These are phyloP conservation scores for Cytospora piceae DNA, from an alignment of 2,329 filamentous ascomycete genomes.

Conservation along the genomic window DNA sequence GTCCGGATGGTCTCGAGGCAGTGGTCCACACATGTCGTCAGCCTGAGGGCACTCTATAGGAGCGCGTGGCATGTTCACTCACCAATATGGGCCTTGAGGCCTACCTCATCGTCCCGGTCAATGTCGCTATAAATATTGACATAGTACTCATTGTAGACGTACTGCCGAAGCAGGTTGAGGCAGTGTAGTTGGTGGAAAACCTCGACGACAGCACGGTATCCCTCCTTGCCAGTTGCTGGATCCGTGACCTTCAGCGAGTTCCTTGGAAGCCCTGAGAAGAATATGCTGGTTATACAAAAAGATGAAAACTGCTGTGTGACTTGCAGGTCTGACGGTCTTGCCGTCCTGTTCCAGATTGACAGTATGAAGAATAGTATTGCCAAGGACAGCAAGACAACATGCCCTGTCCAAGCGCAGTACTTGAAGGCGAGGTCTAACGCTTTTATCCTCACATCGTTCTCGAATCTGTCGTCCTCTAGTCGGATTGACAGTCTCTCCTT, in stretches of 20 bases:
- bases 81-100: conserved; percentile 50
- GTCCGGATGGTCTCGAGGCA: conserved; percentile 58
- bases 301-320: conserved; percentile 49
- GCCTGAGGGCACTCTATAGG: neutral
- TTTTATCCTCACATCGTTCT: conserved; percentile 20
- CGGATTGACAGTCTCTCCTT: conserved; percentile 30
- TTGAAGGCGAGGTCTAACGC: conserved; percentile 24
- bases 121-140: conserved; percentile 33
- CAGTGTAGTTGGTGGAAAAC: conserved; percentile 62
- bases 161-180: conserved; percentile 52
- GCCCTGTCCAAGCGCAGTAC: conserved; percentile 46
- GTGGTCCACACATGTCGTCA: conserved; percentile 44
- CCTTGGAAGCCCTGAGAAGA: conserved; percentile 52
- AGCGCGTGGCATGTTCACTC: conserved; percentile 27
- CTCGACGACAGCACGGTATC: conserved; percentile 62
- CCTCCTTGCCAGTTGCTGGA: conserved; percentile 58
- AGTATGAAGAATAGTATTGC: conserved; percentile 47
- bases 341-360: conserved; percentile 44
- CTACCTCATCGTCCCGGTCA: conserved; percentile 39
- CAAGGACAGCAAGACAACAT: conserved; percentile 44
- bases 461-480: conserved; percentile 21
- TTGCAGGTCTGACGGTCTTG: conserved; percentile 40
- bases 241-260: conserved; percentile 59
- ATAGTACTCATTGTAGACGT: conserved; percentile 56
- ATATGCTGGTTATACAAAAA: conserved; percentile 36